A percentile compares a stretch with the other conserved stretches of the same genome.
phyloP scores from a whole-genome alignment of 345 rosid genomes.

The Pseudoturritis turrita region DNA sequence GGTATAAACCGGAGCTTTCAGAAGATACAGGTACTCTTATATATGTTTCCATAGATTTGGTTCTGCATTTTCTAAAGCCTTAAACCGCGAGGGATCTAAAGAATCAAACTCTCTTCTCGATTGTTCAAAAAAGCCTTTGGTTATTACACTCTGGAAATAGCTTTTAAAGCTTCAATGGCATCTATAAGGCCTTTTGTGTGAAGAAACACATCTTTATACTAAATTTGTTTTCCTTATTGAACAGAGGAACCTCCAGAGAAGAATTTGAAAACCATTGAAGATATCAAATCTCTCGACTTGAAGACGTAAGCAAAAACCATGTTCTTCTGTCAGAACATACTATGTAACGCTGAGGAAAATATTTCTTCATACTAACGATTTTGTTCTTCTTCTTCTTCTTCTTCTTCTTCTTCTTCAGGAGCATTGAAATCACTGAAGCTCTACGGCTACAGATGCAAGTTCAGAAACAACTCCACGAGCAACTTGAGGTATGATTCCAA shows the following conservation, averaged over 20 bases:
- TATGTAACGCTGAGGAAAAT: not conserved
- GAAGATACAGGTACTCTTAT: constrained; percentile 39
- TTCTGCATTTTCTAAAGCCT: not conserved
- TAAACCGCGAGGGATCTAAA: not conserved
- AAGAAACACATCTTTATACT: not conserved
- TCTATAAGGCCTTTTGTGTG: not conserved
- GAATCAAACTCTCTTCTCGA: not conserved
- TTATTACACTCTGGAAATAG: not conserved
- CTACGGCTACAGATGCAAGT: constrained; percentile 89
- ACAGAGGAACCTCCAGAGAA: constrained; percentile 56
- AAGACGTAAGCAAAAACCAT: constrained; percentile 50
- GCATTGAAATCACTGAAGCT: constrained; percentile 58
- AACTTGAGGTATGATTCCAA: constrained; percentile 66
- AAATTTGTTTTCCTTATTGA: constrained; percentile 6
- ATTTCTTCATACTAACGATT: not conserved
- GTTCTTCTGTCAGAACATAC: not conserved
- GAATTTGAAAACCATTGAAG: constrained; percentile 46
- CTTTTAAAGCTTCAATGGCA: not conserved
- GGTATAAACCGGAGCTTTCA: constrained; percentile 69
- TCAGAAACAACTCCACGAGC: constrained; percentile 92
- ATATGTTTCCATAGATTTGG: not conserved
- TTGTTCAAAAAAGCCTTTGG: not conserved
- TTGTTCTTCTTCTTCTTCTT: not conserved
- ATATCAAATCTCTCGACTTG: constrained; percentile 64
- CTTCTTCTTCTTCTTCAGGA: constrained; percentile 10